Evolutionary conservation across 2,329 filamentous ascomycete genomes (phyloP).

Genomic region (Aspergillus sergii): DNA sequence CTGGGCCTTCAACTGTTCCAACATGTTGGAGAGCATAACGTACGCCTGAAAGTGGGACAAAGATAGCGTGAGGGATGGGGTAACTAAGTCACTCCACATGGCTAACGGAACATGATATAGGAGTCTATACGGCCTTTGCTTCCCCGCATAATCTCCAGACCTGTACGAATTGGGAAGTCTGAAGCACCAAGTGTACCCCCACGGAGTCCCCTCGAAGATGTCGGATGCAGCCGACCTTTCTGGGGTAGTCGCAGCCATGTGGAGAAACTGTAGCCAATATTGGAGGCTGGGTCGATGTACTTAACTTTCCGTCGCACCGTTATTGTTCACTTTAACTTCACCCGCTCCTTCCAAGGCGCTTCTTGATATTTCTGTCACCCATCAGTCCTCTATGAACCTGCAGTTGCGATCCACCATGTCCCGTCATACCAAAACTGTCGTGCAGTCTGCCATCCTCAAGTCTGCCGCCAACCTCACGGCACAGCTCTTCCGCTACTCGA

Average conservation of each 20-base stretch:
- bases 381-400: background rate
- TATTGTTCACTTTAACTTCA: too few species aligned
- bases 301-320: too few species aligned
- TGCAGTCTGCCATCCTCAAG: background rate
- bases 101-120: background rate
- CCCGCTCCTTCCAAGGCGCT: too few species aligned
- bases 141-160: too few species aligned
- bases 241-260: background rate
- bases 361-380: too few species aligned
- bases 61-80: too few species aligned
- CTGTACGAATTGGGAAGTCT: background rate
- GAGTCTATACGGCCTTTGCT: too few species aligned
- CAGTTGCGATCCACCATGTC: background rate
- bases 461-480: background rate
- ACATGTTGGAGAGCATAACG: background rate
- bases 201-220: background rate
- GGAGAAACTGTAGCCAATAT: background rate
- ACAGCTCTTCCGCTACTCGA: background rate
- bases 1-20: background rate
- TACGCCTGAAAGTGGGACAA: too few species aligned
- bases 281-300: too few species aligned
- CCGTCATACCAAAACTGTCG: background rate
- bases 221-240: background rate
- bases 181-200: background rate
- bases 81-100: too few species aligned